Base-by-base conservation (phyloP, 257 asterid genomes). In the Solanum chmielewskii region DNA sequence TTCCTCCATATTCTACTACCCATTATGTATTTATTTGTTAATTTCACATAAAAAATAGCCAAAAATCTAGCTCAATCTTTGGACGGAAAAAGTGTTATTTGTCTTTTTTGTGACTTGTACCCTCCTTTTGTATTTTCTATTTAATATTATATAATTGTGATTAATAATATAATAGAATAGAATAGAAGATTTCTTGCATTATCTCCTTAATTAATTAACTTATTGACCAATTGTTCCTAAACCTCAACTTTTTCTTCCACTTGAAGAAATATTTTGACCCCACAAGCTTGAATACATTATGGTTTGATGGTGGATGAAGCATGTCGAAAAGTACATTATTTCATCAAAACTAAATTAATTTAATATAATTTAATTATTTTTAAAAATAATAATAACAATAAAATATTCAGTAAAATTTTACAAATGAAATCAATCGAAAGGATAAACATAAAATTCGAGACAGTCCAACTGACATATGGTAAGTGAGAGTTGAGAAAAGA, bases 91-190 rank as follows among this genome's bases (percentile, higher is more conserved):
- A 90, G 88, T 25, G 12, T 82, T 77, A 15, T 87, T 91, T 89
- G 94, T 92, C 90, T 75, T 86, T 83, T 87, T 87, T 87, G 68
- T 49, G 56, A 85, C 84, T 23, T 80, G 85, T 47, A 9, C 33
- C 81, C 42, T 27, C n/a, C 45, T 85, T 75, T 52, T n/a, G 29
- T 52, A 23, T 77, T 87, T 74, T 5, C 20, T 75, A 31, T 71
- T 6, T 18, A 33, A 23, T 41, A 47, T 33, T 3, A 33, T 33
- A 47, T 37, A 33, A 37, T 37, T 37, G 39, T 37, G 7, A 37
- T 37, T 37, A 37, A 37, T 45, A 14, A 8, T 71, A 69, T 4
- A 11, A 5, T 37, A 37, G 1, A 35, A 23, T 60, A 60, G 10
- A 62, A n/a, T 4, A 23, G 5, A n/a, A 76, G 35, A 6, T 39